Conservation (phyloP, 1,284 basidiomycete species). For the Cystobasidium sp. region DNA sequence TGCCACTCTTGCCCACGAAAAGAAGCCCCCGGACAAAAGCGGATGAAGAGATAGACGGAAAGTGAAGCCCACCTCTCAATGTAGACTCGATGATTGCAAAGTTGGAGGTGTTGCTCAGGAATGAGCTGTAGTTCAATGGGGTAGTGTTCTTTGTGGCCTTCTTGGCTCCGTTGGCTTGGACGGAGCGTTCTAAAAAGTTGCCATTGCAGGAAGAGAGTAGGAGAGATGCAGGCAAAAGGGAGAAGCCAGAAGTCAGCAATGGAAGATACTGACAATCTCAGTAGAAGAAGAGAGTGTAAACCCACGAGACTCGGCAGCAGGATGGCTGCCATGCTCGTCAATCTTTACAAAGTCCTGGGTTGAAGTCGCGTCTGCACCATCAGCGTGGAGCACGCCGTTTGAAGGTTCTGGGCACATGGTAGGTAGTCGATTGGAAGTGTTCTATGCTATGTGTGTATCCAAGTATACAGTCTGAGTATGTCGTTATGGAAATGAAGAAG, state of each 20-base stretch:
- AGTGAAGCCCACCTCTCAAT: conserved; percentile 71
- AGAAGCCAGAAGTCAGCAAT: neutral
- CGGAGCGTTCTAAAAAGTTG: conserved; percentile 12
- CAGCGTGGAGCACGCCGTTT: conserved; percentile 35
- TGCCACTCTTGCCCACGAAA: neutral
- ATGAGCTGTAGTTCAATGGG: conserved; percentile 32
- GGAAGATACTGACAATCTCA: too few species aligned
- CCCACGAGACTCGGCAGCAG: conserved; percentile 34
- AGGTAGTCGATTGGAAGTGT: neutral
- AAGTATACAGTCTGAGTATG: neutral
- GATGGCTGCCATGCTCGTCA: conserved; percentile 32
- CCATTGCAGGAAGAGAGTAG: neutral
- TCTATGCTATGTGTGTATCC: too few species aligned
- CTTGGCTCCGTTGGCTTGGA: conserved; percentile 8
- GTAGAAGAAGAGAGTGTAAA: neutral
- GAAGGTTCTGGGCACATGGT: conserved; percentile 40
- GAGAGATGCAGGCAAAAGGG: neutral
- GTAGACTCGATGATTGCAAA: conserved; percentile 98
- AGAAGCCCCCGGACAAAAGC: neutral
- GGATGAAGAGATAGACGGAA: neutral
- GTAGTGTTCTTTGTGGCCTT: conserved; percentile 27
- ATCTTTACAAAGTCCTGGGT: conserved; percentile 31
- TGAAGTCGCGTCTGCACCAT: conserved; percentile 16
- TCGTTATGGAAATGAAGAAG: neutral
- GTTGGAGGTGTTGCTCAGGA: conserved; percentile 78